Conservation (phyloP, 2,329 filamentous ascomycete species). For the Trichoderma atroviride region DNA sequence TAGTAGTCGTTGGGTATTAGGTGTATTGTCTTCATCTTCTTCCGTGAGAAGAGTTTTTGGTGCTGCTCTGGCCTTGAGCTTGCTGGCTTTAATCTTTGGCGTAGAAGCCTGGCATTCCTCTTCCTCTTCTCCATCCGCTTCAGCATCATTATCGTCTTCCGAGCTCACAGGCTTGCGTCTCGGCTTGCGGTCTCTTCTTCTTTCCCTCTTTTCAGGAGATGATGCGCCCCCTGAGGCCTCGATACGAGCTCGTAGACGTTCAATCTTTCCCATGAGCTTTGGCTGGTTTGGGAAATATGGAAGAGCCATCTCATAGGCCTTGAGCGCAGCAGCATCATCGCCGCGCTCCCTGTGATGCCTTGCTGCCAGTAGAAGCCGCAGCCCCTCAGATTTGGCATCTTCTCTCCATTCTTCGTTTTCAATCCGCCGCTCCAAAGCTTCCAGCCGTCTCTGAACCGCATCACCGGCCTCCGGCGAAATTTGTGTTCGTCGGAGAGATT, state of each 20-base stretch:
- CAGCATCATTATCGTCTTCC: slow-evolving; percentile 29
- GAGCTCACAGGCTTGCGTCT: slow-evolving; percentile 30
- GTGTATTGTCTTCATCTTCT: slow-evolving; percentile 47
- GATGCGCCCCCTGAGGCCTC: slow-evolving; percentile 32
- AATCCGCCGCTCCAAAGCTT: slow-evolving; percentile 84
- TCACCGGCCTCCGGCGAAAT: slow-evolving; percentile 64
- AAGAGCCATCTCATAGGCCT: slow-evolving; percentile 82
- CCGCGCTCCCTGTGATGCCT: slow-evolving; percentile 86
- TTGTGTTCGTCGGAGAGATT: slow-evolving; percentile 34
- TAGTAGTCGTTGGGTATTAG: slow-evolving; percentile 64
- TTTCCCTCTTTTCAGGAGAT: slow-evolving; percentile 29
- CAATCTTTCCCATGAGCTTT: slow-evolving; percentile 73
- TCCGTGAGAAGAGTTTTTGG: slow-evolving; percentile 39
- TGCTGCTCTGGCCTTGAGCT: slow-evolving; percentile 38
- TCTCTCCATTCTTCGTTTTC: slow-evolving; percentile 64
- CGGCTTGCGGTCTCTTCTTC: slow-evolving; percentile 31
- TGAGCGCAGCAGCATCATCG: slow-evolving; percentile 75
- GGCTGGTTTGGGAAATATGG: slow-evolving; percentile 85
- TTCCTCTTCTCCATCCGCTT: slow-evolving; percentile 34
- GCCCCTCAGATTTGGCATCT: slow-evolving; percentile 75
- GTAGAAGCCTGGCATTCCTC: slow-evolving; percentile 35
- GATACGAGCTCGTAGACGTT: slow-evolving; percentile 60
- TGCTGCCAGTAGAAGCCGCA: slow-evolving; percentile 86
- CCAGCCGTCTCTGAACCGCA: slow-evolving; percentile 77
- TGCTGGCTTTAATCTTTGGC: slow-evolving; percentile 37